Evolutionary conservation across 2,329 filamentous ascomycete genomes (phyloP), one percentile per base, ranked within the genome.

Genomic region (Cladosporium sp.): DNA sequence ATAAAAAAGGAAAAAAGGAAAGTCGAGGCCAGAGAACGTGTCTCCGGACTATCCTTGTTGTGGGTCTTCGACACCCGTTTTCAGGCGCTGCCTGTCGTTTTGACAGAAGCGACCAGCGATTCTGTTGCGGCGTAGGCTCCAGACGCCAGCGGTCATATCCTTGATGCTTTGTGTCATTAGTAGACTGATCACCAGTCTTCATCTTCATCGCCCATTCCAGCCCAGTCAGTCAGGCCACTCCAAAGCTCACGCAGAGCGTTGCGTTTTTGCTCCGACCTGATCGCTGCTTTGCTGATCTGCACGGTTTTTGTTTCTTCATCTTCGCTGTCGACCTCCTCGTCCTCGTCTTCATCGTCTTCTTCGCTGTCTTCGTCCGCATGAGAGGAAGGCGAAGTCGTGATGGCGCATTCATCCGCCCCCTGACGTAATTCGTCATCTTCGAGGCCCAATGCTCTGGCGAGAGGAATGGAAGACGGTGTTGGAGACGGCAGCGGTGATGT

Each of bases 201-300:
- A 18, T 58, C 57, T 20, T 58, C 58, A 34, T 60, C 60, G 18
- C 54, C 58, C 52, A 67, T 61, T 13, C 66, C 66, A 13, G 64
- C 65, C 41, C 67, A 57, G 43, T 58, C 59, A 13, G 56, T 52
- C 45, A 68, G 43, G 18, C 62, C 59, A 18, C 61, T 58, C 61
- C 65, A 68, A 6, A 68, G 58, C 50, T 68, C 66, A 43, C 59
- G 59, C 61, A 65, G 66, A 4, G 66, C 64, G n/a, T 59, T 48
- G 37, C 45, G 45, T 32, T 62, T 49, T 59, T 64, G 9, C 51
- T 47, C 19, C 48, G 54, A 15, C 50, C 51, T 43, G 44, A 32
- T 27, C 15, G n/a, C n/a, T 36, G 32, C 32, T 17, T 36, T 36
- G 13, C 15, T 36, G 36, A 53, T n/a, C 36, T 50, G 27, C 24